Evolutionary conservation across 805 yeast species (phyloP).

Genomic region (Debaryomyces hansenii): DNA sequence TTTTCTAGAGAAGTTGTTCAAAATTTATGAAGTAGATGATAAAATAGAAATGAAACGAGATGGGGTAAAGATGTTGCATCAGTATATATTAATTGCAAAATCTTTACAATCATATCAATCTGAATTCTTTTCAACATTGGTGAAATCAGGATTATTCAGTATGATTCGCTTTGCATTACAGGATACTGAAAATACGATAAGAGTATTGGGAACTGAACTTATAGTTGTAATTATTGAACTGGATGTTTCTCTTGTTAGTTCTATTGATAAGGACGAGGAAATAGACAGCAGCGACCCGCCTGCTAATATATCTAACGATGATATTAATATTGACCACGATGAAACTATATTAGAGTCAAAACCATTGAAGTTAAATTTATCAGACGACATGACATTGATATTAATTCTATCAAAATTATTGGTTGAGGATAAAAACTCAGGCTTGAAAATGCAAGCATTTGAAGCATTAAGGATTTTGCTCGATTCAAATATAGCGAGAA

Average conservation of each 20-base stretch:
- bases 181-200: constrained; percentile 45
- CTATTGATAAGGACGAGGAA: constrained; percentile 28
- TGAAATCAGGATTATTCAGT: constrained; percentile 67
- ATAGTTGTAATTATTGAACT: constrained; percentile 81
- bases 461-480: constrained; percentile 79
- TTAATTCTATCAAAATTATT: constrained; percentile 58
- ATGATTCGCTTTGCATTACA: constrained; percentile 72
- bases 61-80: constrained; percentile 78
- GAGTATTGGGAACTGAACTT: constrained; percentile 77
- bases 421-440: constrained; percentile 62
- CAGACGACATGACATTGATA: constrained; percentile 61
- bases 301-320: not conserved
- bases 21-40: constrained; percentile 41
- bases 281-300: constrained; percentile 32
- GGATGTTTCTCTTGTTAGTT: constrained; percentile 63
- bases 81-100: constrained; percentile 75
- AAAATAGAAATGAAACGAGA: constrained; percentile 47
- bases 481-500: constrained; percentile 50
- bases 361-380: constrained; percentile 31
- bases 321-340: constrained; percentile 6
- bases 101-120: constrained; percentile 60
- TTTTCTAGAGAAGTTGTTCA: constrained; percentile 61
- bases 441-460: constrained; percentile 76
- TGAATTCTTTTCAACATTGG: constrained; percentile 61
- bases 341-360: constrained; percentile 9